A percentile compares a stretch with the other conserved stretches of the same genome.
Conservation (phyloP, 768 basidiomycete species). For the Dictyophora rubrovolvata region DNA sequence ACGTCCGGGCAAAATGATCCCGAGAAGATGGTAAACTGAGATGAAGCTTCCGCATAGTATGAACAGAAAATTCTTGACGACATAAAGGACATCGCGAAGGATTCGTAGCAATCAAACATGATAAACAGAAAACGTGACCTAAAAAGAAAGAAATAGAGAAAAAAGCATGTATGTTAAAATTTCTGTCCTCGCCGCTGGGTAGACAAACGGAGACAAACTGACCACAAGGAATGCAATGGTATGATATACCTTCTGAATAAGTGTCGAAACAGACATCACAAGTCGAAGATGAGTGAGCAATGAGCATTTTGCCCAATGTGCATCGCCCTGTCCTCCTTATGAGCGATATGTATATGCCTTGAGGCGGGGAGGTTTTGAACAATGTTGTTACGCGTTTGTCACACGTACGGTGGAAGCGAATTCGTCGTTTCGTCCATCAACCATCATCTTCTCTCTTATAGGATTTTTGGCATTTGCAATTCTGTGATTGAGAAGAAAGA, state of each 20-base stretch:
- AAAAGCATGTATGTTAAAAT: conserved; percentile 10
- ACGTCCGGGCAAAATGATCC: background rate
- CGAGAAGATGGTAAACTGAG: conserved; percentile 3
- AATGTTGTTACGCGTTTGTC: background rate
- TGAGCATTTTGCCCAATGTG: conserved; percentile 40
- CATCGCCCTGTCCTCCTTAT: conserved; percentile 1
- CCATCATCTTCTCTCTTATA: background rate
- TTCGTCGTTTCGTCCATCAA: no score
- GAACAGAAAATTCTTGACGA: conserved; percentile 3
- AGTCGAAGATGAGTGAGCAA: conserved; percentile 57
- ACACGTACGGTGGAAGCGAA: background rate
- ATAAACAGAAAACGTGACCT: conserved; percentile 8
- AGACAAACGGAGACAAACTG: conserved; percentile 30
- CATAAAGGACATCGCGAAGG: conserved; percentile 8
- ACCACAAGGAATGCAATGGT: conserved; percentile 66
- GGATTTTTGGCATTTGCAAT: background rate
- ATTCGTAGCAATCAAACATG: conserved; percentile 7
- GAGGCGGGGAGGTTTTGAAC: background rate
- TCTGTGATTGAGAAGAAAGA: background rate
- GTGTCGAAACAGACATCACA: conserved; percentile 70
- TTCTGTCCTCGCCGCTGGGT: no score
- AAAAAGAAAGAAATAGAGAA: conserved; percentile 2
- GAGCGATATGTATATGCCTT: background rate
- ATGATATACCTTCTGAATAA: conserved; percentile 43
- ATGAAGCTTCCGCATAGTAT: conserved; percentile 6